A percentile compares a stretch with the other conserved stretches of the same genome.
These are phyloP conservation scores for Blastobotrys terrestris DNA, from an alignment of 805 yeast species.

Conservation along the genomic window DNA sequence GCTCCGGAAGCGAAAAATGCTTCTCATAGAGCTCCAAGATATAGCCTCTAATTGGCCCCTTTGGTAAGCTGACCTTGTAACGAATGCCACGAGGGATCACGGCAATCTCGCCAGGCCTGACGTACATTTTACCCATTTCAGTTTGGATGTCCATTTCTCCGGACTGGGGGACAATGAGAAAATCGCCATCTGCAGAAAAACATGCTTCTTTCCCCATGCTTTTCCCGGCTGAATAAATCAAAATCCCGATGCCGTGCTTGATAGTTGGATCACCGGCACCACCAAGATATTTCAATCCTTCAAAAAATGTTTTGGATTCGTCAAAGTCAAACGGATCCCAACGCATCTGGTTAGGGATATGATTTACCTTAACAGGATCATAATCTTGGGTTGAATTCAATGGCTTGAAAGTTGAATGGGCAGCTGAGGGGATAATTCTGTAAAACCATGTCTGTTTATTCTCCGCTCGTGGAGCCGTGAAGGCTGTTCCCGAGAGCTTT, in stretches of 20 bases:
- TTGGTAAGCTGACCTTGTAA: constrained; percentile 18
- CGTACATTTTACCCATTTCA: constrained; percentile 24
- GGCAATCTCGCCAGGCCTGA: constrained; percentile 23
- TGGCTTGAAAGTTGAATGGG: constrained; percentile 17
- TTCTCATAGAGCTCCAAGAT: constrained; percentile 24
- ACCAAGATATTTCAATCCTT: constrained; percentile 20
- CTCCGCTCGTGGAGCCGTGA: constrained; percentile 24
- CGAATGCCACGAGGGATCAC: constrained; percentile 26
- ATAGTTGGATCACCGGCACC: constrained; percentile 22
- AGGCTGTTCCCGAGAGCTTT: constrained; percentile 28
- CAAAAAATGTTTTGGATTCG: constrained; percentile 14
- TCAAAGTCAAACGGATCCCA: constrained; percentile 22
- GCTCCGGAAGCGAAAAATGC: constrained; percentile 27
- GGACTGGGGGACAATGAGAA: constrained; percentile 24
- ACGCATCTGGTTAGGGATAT: constrained; percentile 24
- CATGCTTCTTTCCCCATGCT: constrained; percentile 23
- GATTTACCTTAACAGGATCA: constrained; percentile 10
- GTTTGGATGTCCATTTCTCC: constrained; percentile 25
- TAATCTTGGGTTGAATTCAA: background rate
- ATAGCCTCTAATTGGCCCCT: constrained; percentile 21
- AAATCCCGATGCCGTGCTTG: constrained; percentile 23
- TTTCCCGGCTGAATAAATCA: constrained; percentile 20
- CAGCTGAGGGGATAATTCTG: constrained; percentile 22
- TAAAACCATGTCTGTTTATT: constrained; percentile 26
- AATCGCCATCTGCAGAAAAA: constrained; percentile 25